Conservation (phyloP, 2,329 filamentous ascomycete genomes). For the Cladosporium sp. region DNA sequence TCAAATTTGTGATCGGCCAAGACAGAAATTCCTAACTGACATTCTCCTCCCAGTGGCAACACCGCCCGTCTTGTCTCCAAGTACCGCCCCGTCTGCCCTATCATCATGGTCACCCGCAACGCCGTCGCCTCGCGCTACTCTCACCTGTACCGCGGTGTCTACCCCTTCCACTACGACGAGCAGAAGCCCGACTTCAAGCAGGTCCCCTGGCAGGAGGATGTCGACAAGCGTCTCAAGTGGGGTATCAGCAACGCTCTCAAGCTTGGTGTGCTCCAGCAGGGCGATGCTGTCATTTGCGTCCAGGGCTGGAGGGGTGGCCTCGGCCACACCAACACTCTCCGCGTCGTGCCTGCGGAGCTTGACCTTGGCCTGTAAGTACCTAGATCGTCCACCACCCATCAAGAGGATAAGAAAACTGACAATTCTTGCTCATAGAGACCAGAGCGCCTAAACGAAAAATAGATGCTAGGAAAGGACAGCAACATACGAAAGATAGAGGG, state of each 20-base stretch:
- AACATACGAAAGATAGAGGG: neutral
- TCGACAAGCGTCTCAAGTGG: conserved; percentile 97
- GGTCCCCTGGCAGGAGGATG: conserved; percentile 98
- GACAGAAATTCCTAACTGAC: conserved; percentile 66
- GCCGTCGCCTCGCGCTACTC: conserved; percentile 80
- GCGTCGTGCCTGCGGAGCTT: conserved; percentile 54
- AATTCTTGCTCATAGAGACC: conserved; percentile 2
- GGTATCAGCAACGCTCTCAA: conserved; percentile 84
- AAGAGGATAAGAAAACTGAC: neutral
- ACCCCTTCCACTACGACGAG: conserved; percentile 94
- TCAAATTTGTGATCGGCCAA: conserved; percentile 78
- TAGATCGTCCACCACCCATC: neutral
- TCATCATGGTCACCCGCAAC: conserved; percentile 98
- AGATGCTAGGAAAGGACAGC: neutral
- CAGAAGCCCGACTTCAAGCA: conserved; percentile 90
- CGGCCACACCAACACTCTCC: conserved; percentile 83
- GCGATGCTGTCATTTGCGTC: conserved; percentile 77
- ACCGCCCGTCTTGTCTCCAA: conserved; percentile 96
- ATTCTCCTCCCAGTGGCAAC: conserved; percentile 64
- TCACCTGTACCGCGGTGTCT: conserved; percentile 96
- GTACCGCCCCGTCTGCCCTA: conserved; percentile 97
- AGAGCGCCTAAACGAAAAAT: conserved; percentile 16
- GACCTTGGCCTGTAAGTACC: conserved; percentile 47
- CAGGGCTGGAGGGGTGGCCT: conserved; percentile 91
- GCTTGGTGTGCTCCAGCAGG: conserved; percentile 72